Evolutionary conservation across 768 basidiomycete species (phyloP), one percentile per base, ranked within the genome.

Genomic region (Tremella yokohamensis): DNA sequence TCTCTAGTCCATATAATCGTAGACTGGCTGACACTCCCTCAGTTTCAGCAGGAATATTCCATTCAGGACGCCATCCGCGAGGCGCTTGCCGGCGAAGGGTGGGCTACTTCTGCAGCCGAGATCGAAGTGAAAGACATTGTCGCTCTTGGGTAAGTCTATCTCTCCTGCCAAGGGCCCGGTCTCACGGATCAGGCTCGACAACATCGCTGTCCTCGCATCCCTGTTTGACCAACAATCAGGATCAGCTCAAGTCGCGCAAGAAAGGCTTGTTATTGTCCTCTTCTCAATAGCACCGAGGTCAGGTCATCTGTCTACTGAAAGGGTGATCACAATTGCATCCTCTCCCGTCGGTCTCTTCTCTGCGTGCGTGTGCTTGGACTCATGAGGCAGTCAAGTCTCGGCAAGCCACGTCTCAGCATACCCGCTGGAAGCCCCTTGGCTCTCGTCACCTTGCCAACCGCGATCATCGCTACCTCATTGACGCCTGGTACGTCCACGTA

Each of bases 371-470:
- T 45, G 8, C 4, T 8, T 7, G 8, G 19, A n/a, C 15, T 49
- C 49, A 49, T 22, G 13, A 77, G 72, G 62, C 62, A 15, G 60
- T 65, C 15, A 19, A 74, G 66, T 8, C 63, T 77, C 0, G 76
- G 77, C n/a, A 55, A 61, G 1, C 76, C 79, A 2, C 57, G 66
- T 8, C 62, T 80, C 2, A 24, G 64, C 11, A 63, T 78, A n/a
- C 70, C 77, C 0, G 47, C 50, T 12, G 62, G 60, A 0, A 64
- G 66, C 19, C 47, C 62, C 7, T 65, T 66, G 12, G 74, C 72
- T 2, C 78, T 79, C 58, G 64, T 78, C 44, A 63, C 66, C n/a
- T 78, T 79, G 40, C 62, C 77, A 12, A 71, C 74, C 24, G 69
- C 65, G 2, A 59, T 79, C 25, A 64, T 78, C 18, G 54, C 76